Evolutionary conservation across 2,329 filamentous ascomycete genomes (phyloP).

Genomic region (Ceratocystis ficicola): DNA sequence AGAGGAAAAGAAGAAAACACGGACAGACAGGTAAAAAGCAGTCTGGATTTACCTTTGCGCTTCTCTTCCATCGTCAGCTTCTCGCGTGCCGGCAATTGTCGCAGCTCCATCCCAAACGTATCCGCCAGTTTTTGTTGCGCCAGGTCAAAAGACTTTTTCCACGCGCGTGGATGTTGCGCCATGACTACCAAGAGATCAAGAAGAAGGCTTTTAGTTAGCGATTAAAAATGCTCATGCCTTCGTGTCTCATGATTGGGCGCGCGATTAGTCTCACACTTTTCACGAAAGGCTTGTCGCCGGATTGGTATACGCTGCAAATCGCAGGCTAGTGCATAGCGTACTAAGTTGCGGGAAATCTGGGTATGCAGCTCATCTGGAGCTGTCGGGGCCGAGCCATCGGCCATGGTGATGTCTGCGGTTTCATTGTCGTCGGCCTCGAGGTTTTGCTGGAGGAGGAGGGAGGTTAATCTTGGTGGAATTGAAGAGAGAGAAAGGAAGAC

Average conservation of each 20-base stretch:
- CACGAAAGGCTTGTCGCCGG: slow-evolving; percentile 48
- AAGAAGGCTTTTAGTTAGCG: neutral
- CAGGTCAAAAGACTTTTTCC: slow-evolving; percentile 62
- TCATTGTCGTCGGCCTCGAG: neutral
- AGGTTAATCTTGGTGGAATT: neutral
- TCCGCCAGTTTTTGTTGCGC: slow-evolving; percentile 60
- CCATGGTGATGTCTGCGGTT: slow-evolving; percentile 28
- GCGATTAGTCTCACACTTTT: slow-evolving; percentile 40
- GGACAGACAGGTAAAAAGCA: neutral
- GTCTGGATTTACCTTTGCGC: slow-evolving; percentile 49
- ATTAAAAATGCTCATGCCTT: neutral
- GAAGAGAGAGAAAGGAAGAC: neutral
- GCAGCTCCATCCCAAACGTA: slow-evolving; percentile 86
- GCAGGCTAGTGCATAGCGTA: slow-evolving; percentile 55
- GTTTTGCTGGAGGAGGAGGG: neutral
- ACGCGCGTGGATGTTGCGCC: slow-evolving; percentile 54
- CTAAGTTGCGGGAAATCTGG: slow-evolving; percentile 51
- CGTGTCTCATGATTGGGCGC: neutral
- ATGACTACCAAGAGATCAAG: slow-evolving; percentile 45
- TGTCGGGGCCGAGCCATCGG: slow-evolving; percentile 30
- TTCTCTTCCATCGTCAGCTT: slow-evolving; percentile 68
- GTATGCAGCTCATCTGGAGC: slow-evolving; percentile 35
- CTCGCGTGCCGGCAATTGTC: slow-evolving; percentile 68
- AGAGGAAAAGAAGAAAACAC: neutral
- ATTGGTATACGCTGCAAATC: slow-evolving; percentile 52